Evolutionary conservation across 139 green algal species (phyloP), one percentile per base, ranked within the genome.

Genomic region (Chlamydomonas sp.): DNA sequence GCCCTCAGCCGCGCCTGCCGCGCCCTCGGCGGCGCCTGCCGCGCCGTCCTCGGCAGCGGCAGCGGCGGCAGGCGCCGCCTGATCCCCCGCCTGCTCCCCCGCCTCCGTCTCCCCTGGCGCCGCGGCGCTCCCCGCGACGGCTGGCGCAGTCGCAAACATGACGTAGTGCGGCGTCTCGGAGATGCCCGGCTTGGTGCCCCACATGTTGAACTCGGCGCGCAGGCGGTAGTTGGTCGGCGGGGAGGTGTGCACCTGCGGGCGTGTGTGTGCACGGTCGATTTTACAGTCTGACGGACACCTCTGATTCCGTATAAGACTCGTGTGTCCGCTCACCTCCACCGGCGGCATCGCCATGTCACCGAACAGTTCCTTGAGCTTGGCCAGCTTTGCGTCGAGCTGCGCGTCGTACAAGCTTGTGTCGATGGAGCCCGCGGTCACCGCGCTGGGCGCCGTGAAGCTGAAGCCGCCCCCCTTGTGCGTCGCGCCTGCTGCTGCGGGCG

Each of bases 161-260:
- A 79, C 37, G 35, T 67, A 78, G 35, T 72, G 54, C 4, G 43
- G 24, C 5, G 5, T 26, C 22, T 61, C 65, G 20, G 73, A 29
- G n/a, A n/a, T n/a, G 2, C 58, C 47, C 5, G 26, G 47, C 3
- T 36, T 31, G 1, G 4, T 48, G 13, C 54, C 58, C 35, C 73
- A 70, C 0, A 83, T 58, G 2, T 58, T 68, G 33, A 87, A 87
- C 65, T 84, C 80, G 3, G 78, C 69, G 35, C 89, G 76, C 79
- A 89, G 86, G 38, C 89, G 74, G 65, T 89, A 94, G 75, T 93
- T 58, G 28, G 35, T 63, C 20, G 74, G 69, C 13, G 59, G 36
- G 8, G 66, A 77, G 16, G 58, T 60, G 43, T 72, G 71, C 26
- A 88, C 74, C 43, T 43, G 54, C 33, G 43, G 43, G 43, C 13